Conservation (phyloP, 306 rosid genomes). For the Rubus parviflorus region DNA sequence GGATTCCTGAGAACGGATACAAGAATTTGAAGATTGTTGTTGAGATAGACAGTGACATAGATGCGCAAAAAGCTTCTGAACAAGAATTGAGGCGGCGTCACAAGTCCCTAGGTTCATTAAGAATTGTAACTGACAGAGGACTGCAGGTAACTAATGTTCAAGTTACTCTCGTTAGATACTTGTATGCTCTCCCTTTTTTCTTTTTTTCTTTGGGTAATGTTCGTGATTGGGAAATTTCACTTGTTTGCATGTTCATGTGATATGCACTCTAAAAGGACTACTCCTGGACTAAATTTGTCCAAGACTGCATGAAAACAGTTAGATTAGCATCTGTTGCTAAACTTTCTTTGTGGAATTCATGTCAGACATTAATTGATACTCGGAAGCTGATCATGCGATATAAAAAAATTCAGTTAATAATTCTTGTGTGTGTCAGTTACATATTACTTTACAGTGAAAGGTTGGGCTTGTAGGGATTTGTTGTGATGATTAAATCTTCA, state of each 20-base stretch:
- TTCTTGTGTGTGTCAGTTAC: neutral
- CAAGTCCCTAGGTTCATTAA: constrained; percentile 67
- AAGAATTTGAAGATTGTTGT: constrained; percentile 81
- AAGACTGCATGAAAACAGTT: constrained; percentile 17
- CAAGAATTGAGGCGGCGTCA: constrained; percentile 73
- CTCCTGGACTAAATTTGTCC: constrained; percentile 3
- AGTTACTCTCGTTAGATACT: constrained; percentile 6
- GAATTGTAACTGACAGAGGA: constrained; percentile 79
- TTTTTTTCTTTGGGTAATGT: neutral
- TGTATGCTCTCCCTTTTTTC: neutral
- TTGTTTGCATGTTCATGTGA: constrained; percentile 10
- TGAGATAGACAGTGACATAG: constrained; percentile 79
- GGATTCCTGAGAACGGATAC: constrained; percentile 77
- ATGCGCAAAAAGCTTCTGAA: constrained; percentile 61
- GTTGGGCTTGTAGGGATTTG: neutral
- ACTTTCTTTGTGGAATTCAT: constrained; percentile 15
- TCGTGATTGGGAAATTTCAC: constrained; percentile 4
- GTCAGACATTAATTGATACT: neutral
- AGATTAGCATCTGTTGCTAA: constrained; percentile 1
- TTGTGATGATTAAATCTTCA: neutral
- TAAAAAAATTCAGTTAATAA: constrained; percentile 13
- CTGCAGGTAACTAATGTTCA: constrained; percentile 65
- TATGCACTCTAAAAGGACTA: constrained; percentile 5
- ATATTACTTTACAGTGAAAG: neutral
- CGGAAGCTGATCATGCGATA: neutral